Evolutionary conservation across 495 filamentous ascomycete genomes (phyloP).

Genomic region (Astrothelium macrocarpum): DNA sequence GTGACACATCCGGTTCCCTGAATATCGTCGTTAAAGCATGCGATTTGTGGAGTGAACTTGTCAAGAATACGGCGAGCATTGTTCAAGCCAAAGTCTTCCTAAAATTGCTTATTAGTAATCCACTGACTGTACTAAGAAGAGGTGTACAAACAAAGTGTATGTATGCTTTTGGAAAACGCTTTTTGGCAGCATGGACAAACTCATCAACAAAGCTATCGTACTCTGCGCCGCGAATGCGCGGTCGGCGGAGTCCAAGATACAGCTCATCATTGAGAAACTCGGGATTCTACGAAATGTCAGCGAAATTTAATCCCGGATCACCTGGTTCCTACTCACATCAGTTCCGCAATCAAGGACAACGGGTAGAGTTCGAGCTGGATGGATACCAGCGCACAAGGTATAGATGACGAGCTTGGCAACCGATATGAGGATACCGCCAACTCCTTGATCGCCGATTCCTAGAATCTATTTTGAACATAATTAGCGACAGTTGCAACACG

Average conservation of each 20-base stretch:
- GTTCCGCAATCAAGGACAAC: constrained; percentile 86
- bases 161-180: constrained; percentile 68
- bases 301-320: constrained; percentile 9
- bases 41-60: constrained; percentile 49
- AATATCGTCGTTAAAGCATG: constrained; percentile 89
- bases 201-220: constrained; percentile 72
- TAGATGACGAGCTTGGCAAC: constrained; percentile 75
- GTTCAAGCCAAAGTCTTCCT: constrained; percentile 46
- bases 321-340: constrained; percentile 38
- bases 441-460: constrained; percentile 87
- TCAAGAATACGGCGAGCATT: constrained; percentile 64
- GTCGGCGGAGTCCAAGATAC: constrained; percentile 66
- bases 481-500: not conserved
- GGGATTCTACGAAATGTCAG: constrained; percentile 45
- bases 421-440: constrained; percentile 76
- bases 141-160: constrained; percentile 57
- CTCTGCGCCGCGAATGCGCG: constrained; percentile 55
- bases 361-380: constrained; percentile 68
- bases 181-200: constrained; percentile 57
- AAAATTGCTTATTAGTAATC: constrained; percentile 14
- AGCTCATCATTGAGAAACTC: constrained; percentile 66
- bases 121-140: constrained; percentile 2
- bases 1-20: constrained; percentile 87
- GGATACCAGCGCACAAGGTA: constrained; percentile 76
- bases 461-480: constrained; percentile 49